Evolutionary conservation across 2,329 filamentous ascomycete species (phyloP).

Genomic region (Gaeumannomyces sp.): DNA sequence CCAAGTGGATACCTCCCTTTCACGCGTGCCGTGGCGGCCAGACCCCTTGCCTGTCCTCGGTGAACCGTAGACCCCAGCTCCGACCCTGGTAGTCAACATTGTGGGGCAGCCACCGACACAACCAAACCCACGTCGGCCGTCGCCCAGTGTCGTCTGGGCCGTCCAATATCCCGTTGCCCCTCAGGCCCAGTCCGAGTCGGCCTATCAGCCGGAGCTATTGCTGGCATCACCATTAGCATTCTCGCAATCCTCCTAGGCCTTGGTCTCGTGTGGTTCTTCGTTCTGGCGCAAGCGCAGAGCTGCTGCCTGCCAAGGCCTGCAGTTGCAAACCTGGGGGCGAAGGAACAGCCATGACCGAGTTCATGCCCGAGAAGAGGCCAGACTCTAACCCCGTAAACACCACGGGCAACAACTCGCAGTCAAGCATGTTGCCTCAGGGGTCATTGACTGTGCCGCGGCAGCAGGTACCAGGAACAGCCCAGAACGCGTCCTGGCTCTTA

Average conservation of each 20-base stretch:
- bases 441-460: not conserved
- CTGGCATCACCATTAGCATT: constrained; percentile 37
- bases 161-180: constrained; percentile 20
- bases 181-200: constrained; percentile 15
- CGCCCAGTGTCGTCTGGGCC: constrained; percentile 23
- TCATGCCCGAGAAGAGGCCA: not conserved
- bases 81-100: constrained; percentile 17
- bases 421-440: not conserved
- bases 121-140: constrained; percentile 21
- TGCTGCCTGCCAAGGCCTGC: not conserved
- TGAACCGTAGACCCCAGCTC: constrained; percentile 12
- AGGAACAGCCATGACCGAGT: not conserved
- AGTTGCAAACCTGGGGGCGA: not conserved
- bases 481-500: not conserved
- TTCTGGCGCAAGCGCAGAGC: constrained; percentile 14
- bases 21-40: constrained; percentile 20
- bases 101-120: constrained; percentile 16
- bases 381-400: not conserved
- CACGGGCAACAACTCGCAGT: no score
- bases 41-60: constrained; percentile 23
- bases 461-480: not conserved
- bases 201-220: constrained; percentile 36
- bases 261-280: constrained; percentile 24
- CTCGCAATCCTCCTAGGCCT: constrained; percentile 28
- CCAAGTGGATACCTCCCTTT: constrained; percentile 21